Evolutionary conservation across 345 rosid genomes (phyloP), one percentile per base, ranked within the genome.

Genomic region (Populus davidiana): DNA sequence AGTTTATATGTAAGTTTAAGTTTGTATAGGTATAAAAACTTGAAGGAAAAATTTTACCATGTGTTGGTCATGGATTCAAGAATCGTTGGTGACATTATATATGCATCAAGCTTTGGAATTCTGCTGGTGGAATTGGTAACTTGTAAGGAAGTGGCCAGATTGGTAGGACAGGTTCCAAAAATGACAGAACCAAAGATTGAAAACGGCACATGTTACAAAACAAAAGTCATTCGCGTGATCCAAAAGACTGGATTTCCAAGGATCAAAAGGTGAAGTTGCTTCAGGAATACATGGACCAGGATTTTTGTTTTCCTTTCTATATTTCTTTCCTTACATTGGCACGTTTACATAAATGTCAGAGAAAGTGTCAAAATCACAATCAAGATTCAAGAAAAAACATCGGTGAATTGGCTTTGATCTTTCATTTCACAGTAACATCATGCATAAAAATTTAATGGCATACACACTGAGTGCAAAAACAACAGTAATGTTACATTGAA

Each of bases 221-320:
- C 66, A 74, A 81, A 27, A 79, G 84, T 59, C 5, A 77, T 36
- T 61, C 63, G 0, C 9, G 69, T 5, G 59, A 72, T n/a, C 83
- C 81, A 1, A 66, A 72, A 78, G 56, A 74, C 50, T 83, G 25
- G 85, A 33, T 80, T 62, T 64, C 74, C 41, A 86, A 83, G 83
- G 77, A 77, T 39, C 59, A 33, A 10, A 81, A 79, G 14, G 80
- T 72, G 68, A 50, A 79, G 50, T 67, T 70, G 82, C 77, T 86
- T 67, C 77, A 72, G 75, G 67, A 52, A 25, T 69, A 75, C 64
- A 47, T 47, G 71, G 80, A 76, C 3, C 71, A 71, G 41, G 43
- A 9, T 38, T 54, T 54, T 17, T 6, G 5, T 18, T 35, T 72
- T 16, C 61, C 8, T 62, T 25, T n/a, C 4, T n/a, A 2, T 67